phyloP scores from a whole-genome alignment of 2,329 filamentous ascomycete genomes.

The Aspergillus sp. region DNA sequence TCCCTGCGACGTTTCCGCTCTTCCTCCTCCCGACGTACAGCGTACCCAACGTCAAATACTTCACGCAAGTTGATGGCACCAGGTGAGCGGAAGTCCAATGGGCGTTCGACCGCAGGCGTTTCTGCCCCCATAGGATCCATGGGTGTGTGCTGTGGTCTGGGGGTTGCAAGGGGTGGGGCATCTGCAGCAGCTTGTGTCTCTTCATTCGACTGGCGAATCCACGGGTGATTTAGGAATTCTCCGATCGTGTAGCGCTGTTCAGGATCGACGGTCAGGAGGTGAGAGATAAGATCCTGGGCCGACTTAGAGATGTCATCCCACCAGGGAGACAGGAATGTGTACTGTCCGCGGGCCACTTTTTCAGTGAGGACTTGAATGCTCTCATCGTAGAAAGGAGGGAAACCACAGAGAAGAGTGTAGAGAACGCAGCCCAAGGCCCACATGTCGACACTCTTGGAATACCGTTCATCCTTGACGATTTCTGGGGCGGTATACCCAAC shows the following conservation, averaged over 20 bases:
- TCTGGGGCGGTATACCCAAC: constrained; percentile 97
- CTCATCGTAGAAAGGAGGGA: constrained; percentile 97
- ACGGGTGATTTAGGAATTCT: constrained; percentile 90
- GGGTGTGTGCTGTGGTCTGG: constrained; percentile 50
- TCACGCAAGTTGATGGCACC: constrained; percentile 92
- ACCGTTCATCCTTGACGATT: constrained; percentile 97
- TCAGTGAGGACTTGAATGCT: constrained; percentile 95
- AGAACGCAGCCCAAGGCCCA: constrained; percentile 96
- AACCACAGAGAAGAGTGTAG: constrained; percentile 93
- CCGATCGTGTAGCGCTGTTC: constrained; percentile 90
- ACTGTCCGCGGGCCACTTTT: constrained; percentile 94
- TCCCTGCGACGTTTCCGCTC: constrained; percentile 88
- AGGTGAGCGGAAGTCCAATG: constrained; percentile 89
- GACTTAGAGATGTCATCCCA: constrained; percentile 98
- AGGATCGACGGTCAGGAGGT: constrained; percentile 88
- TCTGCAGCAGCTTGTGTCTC: constrained; percentile 60
- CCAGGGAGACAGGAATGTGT: constrained; percentile 96
- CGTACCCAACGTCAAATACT: constrained; percentile 97
- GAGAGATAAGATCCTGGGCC: constrained; percentile 87
- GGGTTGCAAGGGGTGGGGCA: constrained; percentile 65
- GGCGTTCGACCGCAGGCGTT: constrained; percentile 50
- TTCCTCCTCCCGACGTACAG: constrained; percentile 93
- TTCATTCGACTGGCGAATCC: constrained; percentile 70
- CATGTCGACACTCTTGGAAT: constrained; percentile 99
- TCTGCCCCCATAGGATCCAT: constrained; percentile 48